phyloP scores from a whole-genome alignment of 2,329 filamentous ascomycete species.

The Neobulgaria alba region DNA sequence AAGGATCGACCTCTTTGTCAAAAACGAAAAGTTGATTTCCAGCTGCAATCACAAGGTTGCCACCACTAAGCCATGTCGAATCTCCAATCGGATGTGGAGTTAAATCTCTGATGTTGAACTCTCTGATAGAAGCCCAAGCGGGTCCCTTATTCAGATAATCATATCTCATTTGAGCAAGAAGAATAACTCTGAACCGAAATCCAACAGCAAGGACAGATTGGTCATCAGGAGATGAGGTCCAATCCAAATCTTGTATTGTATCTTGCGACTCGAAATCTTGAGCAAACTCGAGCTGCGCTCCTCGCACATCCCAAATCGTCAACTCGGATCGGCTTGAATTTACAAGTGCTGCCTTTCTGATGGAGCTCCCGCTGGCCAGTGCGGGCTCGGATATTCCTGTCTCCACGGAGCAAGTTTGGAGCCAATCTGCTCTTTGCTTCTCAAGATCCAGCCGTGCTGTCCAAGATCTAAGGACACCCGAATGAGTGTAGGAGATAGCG shows the following conservation, averaged over 20 bases:
- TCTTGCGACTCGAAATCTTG: slow-evolving; percentile 66
- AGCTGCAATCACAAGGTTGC: slow-evolving; percentile 76
- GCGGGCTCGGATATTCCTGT: slow-evolving; percentile 66
- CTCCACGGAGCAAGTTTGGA: slow-evolving; percentile 72
- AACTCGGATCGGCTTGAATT: slow-evolving; percentile 64
- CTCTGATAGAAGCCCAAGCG: slow-evolving; percentile 80
- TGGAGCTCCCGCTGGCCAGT: slow-evolving; percentile 75
- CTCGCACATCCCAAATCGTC: slow-evolving; percentile 86
- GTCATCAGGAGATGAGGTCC: slow-evolving; percentile 84
- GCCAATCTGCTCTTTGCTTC: slow-evolving; percentile 62
- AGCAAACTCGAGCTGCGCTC: slow-evolving; percentile 72
- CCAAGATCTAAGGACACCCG: slow-evolving; percentile 74
- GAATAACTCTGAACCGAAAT: slow-evolving; percentile 74
- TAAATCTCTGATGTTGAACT: slow-evolving; percentile 71
- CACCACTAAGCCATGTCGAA: slow-evolving; percentile 81
- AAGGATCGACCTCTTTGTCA: slow-evolving; percentile 62
- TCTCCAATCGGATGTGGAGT: slow-evolving; percentile 89
- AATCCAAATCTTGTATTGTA: slow-evolving; percentile 78
- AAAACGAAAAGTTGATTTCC: slow-evolving; percentile 88
- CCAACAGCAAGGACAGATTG: slow-evolving; percentile 90
- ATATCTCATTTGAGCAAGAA: slow-evolving; percentile 82
- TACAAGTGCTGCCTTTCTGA: slow-evolving; percentile 79
- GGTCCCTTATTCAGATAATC: slow-evolving; percentile 83
- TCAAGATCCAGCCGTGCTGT: slow-evolving; percentile 63
- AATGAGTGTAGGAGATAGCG: slow-evolving; percentile 72